Percentiles rank a stretch among this genome's conserved stretches.
Evolutionary conservation across 2,329 filamentous ascomycete species (phyloP).

Genomic region (Fusarium abutilonis): DNA sequence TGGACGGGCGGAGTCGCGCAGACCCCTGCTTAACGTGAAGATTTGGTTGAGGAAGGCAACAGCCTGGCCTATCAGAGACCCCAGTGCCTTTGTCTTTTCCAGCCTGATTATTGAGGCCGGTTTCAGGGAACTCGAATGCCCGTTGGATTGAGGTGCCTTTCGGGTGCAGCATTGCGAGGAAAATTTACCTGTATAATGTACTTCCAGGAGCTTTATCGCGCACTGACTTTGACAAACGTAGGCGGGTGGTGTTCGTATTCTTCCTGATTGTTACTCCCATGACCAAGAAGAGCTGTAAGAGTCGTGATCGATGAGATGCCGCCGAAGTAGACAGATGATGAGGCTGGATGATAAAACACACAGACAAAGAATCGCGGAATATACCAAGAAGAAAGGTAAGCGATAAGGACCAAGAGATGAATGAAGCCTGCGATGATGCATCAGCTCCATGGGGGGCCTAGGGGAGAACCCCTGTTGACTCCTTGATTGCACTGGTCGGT

Average conservation of each 20-base stretch:
- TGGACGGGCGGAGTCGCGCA: conserved; percentile 3
- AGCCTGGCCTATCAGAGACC: conserved; percentile 17
- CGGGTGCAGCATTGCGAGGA: neutral
- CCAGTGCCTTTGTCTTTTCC: neutral
- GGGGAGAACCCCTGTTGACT: neutral
- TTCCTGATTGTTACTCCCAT: conserved; percentile 38
- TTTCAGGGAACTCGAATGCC: neutral
- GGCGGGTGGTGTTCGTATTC: neutral
- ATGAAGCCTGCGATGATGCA: neutral
- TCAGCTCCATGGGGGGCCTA: neutral
- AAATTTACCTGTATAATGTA: too few species aligned
- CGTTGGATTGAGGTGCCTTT: neutral
- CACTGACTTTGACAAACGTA: too few species aligned
- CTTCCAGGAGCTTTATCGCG: too few species aligned
- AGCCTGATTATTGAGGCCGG: neutral
- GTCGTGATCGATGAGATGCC: conserved; percentile 9
- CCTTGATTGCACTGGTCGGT: neutral
- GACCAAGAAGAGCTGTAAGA: conserved; percentile 39
- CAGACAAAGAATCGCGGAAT: neutral
- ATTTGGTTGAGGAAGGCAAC: neutral
- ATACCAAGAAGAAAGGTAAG: neutral
- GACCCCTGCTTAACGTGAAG: conserved; percentile 12
- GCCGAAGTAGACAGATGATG: conserved; percentile 2
- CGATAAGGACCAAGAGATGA: too few species aligned
- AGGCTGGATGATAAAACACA: neutral